phyloP scores from a whole-genome alignment of 441 rosid species.

The Cnidoscolus chayamansa region DNA sequence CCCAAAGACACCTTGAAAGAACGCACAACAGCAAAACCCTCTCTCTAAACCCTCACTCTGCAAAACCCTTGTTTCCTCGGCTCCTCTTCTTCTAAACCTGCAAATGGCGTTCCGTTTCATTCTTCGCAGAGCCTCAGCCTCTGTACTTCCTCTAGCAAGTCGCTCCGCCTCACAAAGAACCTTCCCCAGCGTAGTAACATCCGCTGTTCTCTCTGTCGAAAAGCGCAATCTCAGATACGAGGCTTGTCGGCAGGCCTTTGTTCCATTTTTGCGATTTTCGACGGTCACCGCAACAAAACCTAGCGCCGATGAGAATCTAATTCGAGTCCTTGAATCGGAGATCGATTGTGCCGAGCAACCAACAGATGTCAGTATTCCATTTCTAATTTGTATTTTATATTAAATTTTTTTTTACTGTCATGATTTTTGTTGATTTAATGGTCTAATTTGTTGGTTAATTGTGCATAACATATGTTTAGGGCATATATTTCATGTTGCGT shows the following conservation, averaged over 20 bases:
- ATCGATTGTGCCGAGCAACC: constrained; percentile 54
- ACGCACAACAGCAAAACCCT: constrained; percentile 7
- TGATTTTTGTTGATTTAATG: not conserved
- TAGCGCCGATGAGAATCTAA: constrained; percentile 40
- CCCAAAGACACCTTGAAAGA: not conserved
- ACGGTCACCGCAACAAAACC: constrained; percentile 22
- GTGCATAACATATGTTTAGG: no score
- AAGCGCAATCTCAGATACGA: constrained; percentile 24
- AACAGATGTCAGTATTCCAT: constrained; percentile 10
- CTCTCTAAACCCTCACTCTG: constrained; percentile 31
- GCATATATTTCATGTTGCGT: no score
- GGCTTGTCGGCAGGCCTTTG: constrained; percentile 22
- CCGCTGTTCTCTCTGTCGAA: constrained; percentile 28
- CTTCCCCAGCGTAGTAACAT: constrained; percentile 28
- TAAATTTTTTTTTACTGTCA: not conserved
- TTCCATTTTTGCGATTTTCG: constrained; percentile 38
- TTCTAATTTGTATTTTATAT: not conserved
- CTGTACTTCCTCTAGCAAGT: constrained; percentile 37
- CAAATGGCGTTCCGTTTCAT: constrained; percentile 42
- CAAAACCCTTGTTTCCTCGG: constrained; percentile 7
- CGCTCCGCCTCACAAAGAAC: constrained; percentile 39
- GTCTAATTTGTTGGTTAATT: not conserved
- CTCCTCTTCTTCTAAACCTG: constrained; percentile 11
- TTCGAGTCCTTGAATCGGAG: constrained; percentile 48
- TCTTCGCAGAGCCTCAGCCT: constrained; percentile 51